phyloP scores from a whole-genome alignment of 2,329 filamentous ascomycete species.

The Pseudogymnoascus sp. region DNA sequence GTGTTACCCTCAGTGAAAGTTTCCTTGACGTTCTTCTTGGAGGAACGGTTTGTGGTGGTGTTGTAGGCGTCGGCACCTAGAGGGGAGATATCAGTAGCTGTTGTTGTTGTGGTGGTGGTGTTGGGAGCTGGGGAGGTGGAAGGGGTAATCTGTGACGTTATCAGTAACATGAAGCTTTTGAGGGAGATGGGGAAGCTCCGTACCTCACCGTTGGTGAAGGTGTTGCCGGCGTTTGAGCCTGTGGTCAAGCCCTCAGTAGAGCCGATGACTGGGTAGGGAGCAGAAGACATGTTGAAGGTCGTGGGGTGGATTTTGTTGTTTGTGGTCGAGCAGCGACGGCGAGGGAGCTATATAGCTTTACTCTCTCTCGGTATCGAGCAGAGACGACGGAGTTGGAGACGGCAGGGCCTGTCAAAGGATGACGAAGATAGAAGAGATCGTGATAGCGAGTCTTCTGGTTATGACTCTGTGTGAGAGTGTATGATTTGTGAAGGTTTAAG shows the following conservation, averaged over 20 bases:
- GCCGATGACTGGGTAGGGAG: not conserved
- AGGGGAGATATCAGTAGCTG: conserved; percentile 23
- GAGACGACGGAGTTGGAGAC: not conserved
- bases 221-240: not conserved
- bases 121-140: not conserved
- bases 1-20: conserved; percentile 30
- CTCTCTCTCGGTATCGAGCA: not conserved
- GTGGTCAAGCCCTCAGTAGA: not conserved
- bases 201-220: conserved; percentile 5
- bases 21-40: conserved; percentile 34
- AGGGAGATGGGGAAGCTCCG: not conserved
- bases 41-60: conserved; percentile 29
- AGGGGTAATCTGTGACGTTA: not conserved
- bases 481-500: not conserved
- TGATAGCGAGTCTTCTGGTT: not conserved
- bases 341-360: not conserved
- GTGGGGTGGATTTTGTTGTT: not conserved
- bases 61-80: conserved; percentile 29
- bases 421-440: not conserved
- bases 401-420: not conserved
- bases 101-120: not conserved
- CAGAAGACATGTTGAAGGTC: conserved; percentile 7
- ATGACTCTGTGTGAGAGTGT: not conserved
- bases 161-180: not conserved
- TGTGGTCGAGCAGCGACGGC: not conserved